A percentile compares a stretch with the other conserved stretches of the same genome.
Evolutionary conservation across 768 basidiomycete species (phyloP).

Genomic region (Saitozyma sp.): DNA sequence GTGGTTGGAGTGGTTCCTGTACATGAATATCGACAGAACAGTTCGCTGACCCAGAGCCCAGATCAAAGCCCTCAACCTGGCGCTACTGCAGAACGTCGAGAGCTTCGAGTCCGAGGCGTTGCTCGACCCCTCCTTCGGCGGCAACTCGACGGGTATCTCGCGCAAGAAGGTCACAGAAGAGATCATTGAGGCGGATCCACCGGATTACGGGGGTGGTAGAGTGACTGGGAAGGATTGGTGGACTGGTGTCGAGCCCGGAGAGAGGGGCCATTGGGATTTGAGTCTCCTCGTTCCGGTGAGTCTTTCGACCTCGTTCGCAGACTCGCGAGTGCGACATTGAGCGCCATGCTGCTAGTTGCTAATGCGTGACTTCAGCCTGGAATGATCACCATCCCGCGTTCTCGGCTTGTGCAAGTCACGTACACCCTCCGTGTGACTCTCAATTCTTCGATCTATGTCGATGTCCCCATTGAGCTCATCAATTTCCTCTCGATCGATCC

Average conservation of each 20-base stretch:
- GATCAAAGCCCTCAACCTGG: constrained; percentile 66
- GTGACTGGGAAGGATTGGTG: constrained; percentile 79
- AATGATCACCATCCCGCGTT: constrained; percentile 61
- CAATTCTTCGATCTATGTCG: constrained; percentile 66
- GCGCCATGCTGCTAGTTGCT: too few relatives aligned
- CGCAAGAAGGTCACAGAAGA: constrained; percentile 68
- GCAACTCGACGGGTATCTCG: constrained; percentile 54
- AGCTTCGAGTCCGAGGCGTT: constrained; percentile 63
- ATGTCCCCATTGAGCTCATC: constrained; percentile 72
- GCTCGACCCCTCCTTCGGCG: constrained; percentile 45
- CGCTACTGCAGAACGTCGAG: constrained; percentile 66
- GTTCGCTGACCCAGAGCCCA: constrained; percentile 7
- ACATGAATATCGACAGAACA: too few relatives aligned
- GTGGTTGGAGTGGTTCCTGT: too few relatives aligned
- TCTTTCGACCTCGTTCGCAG: constrained; percentile 5
- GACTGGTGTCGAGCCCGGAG: constrained; percentile 71
- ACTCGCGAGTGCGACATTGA: too few relatives aligned
- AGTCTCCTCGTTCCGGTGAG: constrained; percentile 74
- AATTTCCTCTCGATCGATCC: constrained; percentile 86
- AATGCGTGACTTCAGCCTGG: constrained; percentile 21
- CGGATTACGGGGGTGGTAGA: constrained; percentile 64
- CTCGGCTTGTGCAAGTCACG: constrained; percentile 72
- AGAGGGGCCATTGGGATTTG: constrained; percentile 66
- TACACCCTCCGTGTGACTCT: constrained; percentile 69
- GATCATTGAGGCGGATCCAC: constrained; percentile 58